phyloP scores from a whole-genome alignment of 148 eudicot species.

The Euryodendron excelsum region DNA sequence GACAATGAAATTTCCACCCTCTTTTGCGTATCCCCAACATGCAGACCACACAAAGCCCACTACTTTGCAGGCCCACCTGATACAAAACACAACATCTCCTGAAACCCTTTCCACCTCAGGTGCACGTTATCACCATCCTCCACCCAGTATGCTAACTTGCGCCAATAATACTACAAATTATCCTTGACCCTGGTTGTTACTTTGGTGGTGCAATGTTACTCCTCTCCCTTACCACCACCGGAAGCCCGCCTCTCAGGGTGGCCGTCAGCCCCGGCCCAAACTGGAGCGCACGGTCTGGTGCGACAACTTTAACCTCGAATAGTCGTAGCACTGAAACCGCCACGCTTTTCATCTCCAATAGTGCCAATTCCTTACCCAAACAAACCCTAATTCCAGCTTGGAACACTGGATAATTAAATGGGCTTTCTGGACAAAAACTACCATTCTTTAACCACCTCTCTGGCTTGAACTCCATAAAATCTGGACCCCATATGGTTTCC shows the following conservation, averaged over 20 bases:
- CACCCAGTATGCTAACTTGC: no score
- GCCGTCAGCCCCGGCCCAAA: background rate
- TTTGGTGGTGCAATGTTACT: background rate
- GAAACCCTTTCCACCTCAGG: no score
- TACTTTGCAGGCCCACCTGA: background rate
- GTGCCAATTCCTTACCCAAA: slow-evolving; percentile 37
- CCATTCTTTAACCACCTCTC: slow-evolving; percentile 50
- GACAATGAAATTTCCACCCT: no score
- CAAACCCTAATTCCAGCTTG: slow-evolving; percentile 51
- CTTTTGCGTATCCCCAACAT: background rate
- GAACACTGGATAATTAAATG: slow-evolving; percentile 41
- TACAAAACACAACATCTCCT: no score
- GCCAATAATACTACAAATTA: no score
- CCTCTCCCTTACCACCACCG: slow-evolving; percentile 21
- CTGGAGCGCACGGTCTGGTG: no score
- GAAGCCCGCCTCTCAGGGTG: background rate
- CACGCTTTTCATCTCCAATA: background rate
- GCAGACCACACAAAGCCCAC: background rate
- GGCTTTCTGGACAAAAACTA: slow-evolving; percentile 28
- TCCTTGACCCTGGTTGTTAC: no score
- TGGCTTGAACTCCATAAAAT: slow-evolving; percentile 41
- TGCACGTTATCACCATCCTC: no score
- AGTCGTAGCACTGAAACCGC: background rate
- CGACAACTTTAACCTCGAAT: background rate
- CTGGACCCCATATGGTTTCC: slow-evolving; percentile 42